Percentiles rank a stretch among this genome's conserved stretches.
Evolutionary conservation across 306 rosid species (phyloP).

Genomic region (Cucurbita maxima): DNA sequence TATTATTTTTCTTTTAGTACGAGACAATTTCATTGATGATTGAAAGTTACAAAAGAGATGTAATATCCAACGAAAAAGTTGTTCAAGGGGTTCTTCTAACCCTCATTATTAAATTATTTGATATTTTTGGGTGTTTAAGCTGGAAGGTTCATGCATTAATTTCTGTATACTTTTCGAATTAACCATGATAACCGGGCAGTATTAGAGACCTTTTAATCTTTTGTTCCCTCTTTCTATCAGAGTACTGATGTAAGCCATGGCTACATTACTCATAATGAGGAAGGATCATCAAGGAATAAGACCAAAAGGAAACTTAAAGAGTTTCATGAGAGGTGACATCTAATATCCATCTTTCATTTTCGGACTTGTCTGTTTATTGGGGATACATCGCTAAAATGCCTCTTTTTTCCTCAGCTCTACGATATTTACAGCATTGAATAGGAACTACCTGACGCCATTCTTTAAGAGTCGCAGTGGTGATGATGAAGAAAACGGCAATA

Average conservation of each 20-base stretch:
- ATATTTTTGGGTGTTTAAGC: not conserved
- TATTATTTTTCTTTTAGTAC: too few relatives aligned
- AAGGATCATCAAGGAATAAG: conserved; percentile 66
- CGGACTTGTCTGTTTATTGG: not conserved
- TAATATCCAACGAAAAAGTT: not conserved
- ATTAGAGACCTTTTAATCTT: not conserved
- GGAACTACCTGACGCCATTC: conserved; percentile 90
- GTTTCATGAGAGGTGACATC: conserved; percentile 64
- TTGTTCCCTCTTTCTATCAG: conserved; percentile 12
- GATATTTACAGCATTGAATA: conserved; percentile 78
- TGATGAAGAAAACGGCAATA: conserved; percentile 39
- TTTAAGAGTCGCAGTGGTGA: conserved; percentile 90
- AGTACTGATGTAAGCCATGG: conserved; percentile 45
- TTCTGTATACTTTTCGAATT: not conserved
- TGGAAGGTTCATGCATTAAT: not conserved
- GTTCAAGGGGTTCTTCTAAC: not conserved
- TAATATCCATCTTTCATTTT: not conserved
- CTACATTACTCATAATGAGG: conserved; percentile 64
- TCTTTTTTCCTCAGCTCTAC: conserved; percentile 48
- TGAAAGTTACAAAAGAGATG: too few relatives aligned
- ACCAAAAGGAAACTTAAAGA: conserved; percentile 91
- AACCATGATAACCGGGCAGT: not conserved
- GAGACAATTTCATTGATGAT: too few relatives aligned
- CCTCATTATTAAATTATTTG: not conserved
- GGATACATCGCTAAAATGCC: not conserved